Evolutionary conservation across 139 green algal species (phyloP).

Genomic region (Dunaliella primolecta): DNA sequence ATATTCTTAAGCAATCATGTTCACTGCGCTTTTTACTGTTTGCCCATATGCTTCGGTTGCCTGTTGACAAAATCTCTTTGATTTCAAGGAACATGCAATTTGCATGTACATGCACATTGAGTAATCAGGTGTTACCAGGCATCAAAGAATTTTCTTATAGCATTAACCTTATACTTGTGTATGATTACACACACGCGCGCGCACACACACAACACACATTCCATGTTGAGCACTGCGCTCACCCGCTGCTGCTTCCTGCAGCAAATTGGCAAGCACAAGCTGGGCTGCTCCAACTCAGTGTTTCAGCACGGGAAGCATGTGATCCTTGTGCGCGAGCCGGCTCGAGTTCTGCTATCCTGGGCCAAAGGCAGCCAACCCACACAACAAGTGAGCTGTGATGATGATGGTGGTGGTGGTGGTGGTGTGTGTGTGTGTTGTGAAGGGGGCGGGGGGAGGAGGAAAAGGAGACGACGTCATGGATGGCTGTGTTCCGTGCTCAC

Average conservation of each 20-base stretch:
- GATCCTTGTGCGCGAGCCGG: conserved; percentile 58
- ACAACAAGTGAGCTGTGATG: too few species aligned
- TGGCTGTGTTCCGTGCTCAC: too few species aligned
- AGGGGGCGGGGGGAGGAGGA: too few species aligned
- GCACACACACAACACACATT: neutral
- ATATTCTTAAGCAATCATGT: neutral
- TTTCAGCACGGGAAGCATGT: conserved; percentile 50
- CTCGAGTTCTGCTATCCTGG: conserved; percentile 61
- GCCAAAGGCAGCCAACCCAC: conserved; percentile 56
- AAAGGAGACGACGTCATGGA: too few species aligned
- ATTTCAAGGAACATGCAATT: neutral
- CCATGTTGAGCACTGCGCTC: neutral
- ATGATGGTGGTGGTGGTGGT: too few species aligned
- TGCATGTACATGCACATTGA: neutral
- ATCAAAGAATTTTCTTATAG: too few species aligned
- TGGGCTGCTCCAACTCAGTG: conserved; percentile 42
- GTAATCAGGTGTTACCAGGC: neutral
- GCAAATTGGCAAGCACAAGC: conserved; percentile 77
- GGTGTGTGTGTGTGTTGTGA: too few species aligned
- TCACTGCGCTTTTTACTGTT: neutral
- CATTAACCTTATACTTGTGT: neutral
- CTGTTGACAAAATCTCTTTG: neutral
- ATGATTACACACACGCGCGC: neutral
- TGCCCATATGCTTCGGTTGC: neutral
- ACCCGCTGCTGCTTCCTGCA: conserved; percentile 58